Base-by-base conservation (phyloP, 2,329 filamentous ascomycete species). In the Biscogniauxia sp. region DNA sequence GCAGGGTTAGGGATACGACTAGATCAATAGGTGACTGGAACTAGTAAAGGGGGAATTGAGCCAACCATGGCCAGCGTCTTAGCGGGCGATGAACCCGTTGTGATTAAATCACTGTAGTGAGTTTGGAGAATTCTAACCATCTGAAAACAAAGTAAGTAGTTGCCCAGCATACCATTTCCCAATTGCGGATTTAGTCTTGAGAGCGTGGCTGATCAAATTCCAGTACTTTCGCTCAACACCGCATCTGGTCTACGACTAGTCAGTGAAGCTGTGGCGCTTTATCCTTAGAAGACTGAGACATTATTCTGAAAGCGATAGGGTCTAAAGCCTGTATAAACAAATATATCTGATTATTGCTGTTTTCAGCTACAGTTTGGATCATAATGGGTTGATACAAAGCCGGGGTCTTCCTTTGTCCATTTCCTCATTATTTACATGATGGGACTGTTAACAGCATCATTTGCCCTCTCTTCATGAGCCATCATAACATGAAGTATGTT, bases 341-440 rank as follows among this genome's bases (percentile, higher is more conserved):
- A 28, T 37, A 8, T 51, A 32, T 49, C 7, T 5, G 5, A 13
- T 17, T 26, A 51, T 61, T 49, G 61, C 63, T 65, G 63, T 63
- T 67, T 67, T 61, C 65, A 58, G 63, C 55, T 51, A 3, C 23
- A 52, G 57, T 28, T 17, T 26, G 50, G 49, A 54, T 15, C 41
- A 49, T 20, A 25, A 8, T 15, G 55, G 20, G 37, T 53, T 54
- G 1, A 58, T 50, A 62, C 65, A 67, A 67, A 65, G 65, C 58
- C 54, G 20, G n/a, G 25, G 25, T 25, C 32, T 53, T 20, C 60
- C 65, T 67, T 67, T 67, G 65, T 67, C 51, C 25, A 20, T 11
- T 26, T 61, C 54, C 54, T 51, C 54, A 55, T 63, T 63, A 64
- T 64, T 64, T 64, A 67, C 63, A 52, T 51, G 55, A 60, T 55